Evolutionary conservation across 495 filamentous ascomycete genomes (phyloP), one percentile per base, ranked within the genome.

Genomic region (Neurospora sp.): DNA sequence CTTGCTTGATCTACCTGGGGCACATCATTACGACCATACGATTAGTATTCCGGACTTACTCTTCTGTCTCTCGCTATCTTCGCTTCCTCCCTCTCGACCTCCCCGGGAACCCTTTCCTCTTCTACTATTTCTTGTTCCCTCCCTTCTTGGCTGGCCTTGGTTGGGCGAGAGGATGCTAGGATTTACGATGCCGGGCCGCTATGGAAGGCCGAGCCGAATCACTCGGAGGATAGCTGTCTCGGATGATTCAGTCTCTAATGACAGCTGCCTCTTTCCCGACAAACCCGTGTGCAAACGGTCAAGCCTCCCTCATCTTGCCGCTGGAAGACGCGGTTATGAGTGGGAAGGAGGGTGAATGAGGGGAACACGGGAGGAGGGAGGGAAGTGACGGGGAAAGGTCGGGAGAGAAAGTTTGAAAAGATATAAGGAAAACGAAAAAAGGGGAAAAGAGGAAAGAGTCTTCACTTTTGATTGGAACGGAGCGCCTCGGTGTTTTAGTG

Each of bases 1-100:
- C 53, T 65, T 65, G 27, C 53, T 65, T 65, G 53, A 65, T 65
- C 53, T 65, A 37, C 61, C 74, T 70, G 74, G 73, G 70, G 76
- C 53, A 76, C 71, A 76, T 76, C 71, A 79, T 80, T 73, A 78
- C 76, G 77, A 78, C 75, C 53, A 65, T 59, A 78, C 76, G 76
- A 77, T 69, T 74, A 76, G 75, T 74, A 76, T 71, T 68, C 41
- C 68, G 40, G 44, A 27, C 72, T 76, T 35, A 72, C 70, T 71
- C 72, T 73, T 44, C 61, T 69, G 73, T 69, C 42, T 71, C 70
- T 68, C 39, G 39, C 27, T 71, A 35, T 61, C 44, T 71, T 65
- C 53, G 27, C 68, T 69, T 69, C 16, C 68, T 42, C 68, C 20
- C 35, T 42, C 37, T 69, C 68, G 31, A 65, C 53, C 69, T 68